These are phyloP conservation scores for Phyllostachys edulis DNA, from an alignment of 176 grass and related monocot species.

Conservation along the genomic window DNA sequence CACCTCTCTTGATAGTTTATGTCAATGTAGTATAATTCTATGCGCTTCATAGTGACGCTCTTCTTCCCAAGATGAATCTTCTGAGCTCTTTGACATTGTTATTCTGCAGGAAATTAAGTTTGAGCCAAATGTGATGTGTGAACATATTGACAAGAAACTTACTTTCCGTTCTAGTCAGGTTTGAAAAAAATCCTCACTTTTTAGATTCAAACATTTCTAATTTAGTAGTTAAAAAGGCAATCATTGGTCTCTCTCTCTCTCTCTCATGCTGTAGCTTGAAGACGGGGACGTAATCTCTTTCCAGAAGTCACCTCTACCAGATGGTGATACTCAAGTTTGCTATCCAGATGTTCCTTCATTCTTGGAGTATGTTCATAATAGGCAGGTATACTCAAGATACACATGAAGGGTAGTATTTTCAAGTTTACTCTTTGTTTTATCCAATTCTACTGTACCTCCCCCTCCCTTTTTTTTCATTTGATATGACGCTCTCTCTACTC, in stretches of 20 bases:
- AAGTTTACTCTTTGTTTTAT: conserved; percentile 5
- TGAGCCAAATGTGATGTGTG: conserved; percentile 91
- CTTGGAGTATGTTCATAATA: conserved; percentile 97
- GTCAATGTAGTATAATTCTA: conserved; percentile 2
- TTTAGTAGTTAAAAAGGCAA: not conserved
- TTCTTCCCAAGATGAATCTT: conserved; percentile 27
- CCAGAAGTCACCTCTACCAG: conserved; percentile 55
- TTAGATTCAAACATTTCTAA: conserved; percentile 14
- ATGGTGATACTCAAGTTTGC: conserved; percentile 45
- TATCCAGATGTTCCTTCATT: conserved; percentile 94
- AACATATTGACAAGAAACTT: conserved; percentile 84
- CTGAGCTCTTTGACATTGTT: conserved; percentile 30
- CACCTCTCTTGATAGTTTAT: not conserved
- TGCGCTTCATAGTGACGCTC: conserved; percentile 1
- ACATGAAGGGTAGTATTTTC: conserved; percentile 21
- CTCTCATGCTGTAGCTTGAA: conserved; percentile 65
- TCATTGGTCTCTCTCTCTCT: not conserved
- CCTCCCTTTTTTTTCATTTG: not conserved
- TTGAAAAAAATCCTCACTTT: conserved; percentile 10
- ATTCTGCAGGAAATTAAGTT: conserved; percentile 92
- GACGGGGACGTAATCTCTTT: conserved; percentile 93
- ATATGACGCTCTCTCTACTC: not conserved
- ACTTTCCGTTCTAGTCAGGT: conserved; percentile 87
- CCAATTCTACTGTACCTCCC: not conserved
- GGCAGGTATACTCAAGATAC: conserved; percentile 65